Evolutionary conservation across 2,329 filamentous ascomycete species (phyloP).

Genomic region (Monilinia fructigena): DNA sequence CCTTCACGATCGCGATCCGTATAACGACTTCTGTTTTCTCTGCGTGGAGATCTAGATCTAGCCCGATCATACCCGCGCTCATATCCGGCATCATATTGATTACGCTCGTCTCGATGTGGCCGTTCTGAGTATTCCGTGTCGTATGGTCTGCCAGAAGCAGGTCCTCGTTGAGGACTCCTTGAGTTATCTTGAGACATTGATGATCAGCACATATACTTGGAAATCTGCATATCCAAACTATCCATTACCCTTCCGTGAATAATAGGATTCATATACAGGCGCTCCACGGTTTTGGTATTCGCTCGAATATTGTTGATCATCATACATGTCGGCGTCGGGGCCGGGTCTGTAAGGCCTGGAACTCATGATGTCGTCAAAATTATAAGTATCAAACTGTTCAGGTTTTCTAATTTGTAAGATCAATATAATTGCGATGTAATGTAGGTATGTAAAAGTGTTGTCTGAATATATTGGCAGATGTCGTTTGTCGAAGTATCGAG

Average conservation of each 20-base stretch:
- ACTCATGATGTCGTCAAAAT: conserved; percentile 11
- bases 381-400: background rate
- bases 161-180: conserved; percentile 36
- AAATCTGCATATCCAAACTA: conserved; percentile 34
- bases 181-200: conserved; percentile 39
- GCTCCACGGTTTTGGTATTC: conserved; percentile 31
- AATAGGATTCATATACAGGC: conserved; percentile 36
- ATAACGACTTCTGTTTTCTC: conserved; percentile 38
- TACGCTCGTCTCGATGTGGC: conserved; percentile 38
- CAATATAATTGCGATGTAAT: background rate
- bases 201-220: conserved; percentile 40
- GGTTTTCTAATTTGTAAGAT: background rate
- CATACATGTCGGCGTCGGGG: conserved; percentile 45
- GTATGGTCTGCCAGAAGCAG: conserved; percentile 30
- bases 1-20: conserved; percentile 40
- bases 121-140: conserved; percentile 28
- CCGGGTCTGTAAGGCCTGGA: conserved; percentile 21
- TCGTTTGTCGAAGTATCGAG: background rate
- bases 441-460: background rate
- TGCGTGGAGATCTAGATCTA: conserved; percentile 42
- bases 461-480: background rate
- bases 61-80: conserved; percentile 43
- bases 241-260: conserved; percentile 42
- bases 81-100: conserved; percentile 37
- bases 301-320: conserved; percentile 42